These are phyloP conservation scores for Chrysanthemum seticuspe DNA, from an alignment of 129 eudicot genomes.

Conservation along the genomic window DNA sequence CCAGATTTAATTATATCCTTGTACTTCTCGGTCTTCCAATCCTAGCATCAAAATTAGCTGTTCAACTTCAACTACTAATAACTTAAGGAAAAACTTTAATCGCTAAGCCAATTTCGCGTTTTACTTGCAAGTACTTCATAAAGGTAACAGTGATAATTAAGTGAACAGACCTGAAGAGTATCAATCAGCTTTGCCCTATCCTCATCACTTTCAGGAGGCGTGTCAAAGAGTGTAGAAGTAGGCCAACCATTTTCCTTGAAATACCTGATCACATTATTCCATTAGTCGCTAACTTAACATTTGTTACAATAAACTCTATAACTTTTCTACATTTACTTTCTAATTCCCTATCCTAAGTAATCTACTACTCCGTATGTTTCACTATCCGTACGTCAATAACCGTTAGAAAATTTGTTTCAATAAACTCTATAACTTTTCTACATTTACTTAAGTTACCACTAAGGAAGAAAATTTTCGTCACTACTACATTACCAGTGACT, in stretches of 20 bases:
- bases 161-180: slow-evolving; percentile 61
- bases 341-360: no score
- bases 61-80: slow-evolving; percentile 1
- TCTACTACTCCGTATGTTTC: no score
- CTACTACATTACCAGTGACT: background rate
- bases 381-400: no score
- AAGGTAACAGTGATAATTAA: background rate
- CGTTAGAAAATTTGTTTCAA: no score
- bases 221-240: slow-evolving; percentile 61
- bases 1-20: slow-evolving; percentile 96
- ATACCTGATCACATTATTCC: slow-evolving; percentile 50
- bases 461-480: background rate
- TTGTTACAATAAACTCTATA: no score
- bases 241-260: slow-evolving; percentile 99
- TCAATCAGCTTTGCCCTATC: slow-evolving; percentile 73
- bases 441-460: no score
- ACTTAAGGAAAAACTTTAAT: no score
- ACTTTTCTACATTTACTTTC: no score
- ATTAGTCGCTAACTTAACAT: no score
- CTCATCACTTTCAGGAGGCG: slow-evolving; percentile 62
- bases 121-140: no score
- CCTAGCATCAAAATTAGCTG: slow-evolving; percentile 41
- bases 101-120: background rate
- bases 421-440: no score
- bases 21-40: slow-evolving; percentile 97